phyloP scores from a whole-genome alignment of 768 basidiomycete species.

The Hypholoma sublateritium region DNA sequence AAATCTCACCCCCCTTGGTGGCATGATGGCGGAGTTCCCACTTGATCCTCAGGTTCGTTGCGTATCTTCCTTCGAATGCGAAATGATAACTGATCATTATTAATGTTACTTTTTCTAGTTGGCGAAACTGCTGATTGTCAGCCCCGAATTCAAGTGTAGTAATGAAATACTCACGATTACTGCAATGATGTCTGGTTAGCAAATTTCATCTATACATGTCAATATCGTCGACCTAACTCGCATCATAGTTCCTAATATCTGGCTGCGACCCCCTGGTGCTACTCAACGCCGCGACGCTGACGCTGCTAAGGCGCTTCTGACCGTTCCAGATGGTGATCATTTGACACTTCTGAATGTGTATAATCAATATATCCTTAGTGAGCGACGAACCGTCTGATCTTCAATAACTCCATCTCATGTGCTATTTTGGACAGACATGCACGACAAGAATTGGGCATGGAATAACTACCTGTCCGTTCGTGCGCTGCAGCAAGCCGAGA shows the following conservation, averaged over 20 bases:
- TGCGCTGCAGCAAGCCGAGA: conserved; percentile 87
- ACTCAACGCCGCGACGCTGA: conserved; percentile 90
- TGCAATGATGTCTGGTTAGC: conserved; percentile 90
- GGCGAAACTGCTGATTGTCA: conserved; percentile 91
- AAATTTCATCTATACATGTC: not conserved
- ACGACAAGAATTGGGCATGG: conserved; percentile 90
- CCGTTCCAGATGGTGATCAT: conserved; percentile 96
- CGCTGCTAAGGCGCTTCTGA: conserved; percentile 83
- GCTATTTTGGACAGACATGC: conserved; percentile 45
- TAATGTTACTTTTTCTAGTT: conserved; percentile 42
- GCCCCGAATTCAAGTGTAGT: conserved; percentile 94
- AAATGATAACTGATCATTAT: not conserved
- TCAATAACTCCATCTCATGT: not conserved
- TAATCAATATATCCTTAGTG: conserved; percentile 87
- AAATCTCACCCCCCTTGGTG: conserved; percentile 81
- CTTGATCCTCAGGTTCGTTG: conserved; percentile 87
- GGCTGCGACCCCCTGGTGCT: conserved; percentile 72
- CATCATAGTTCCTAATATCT: conserved; percentile 82
- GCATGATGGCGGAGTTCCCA: conserved; percentile 97
- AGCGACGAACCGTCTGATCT: conserved; percentile 17
- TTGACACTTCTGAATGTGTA: conserved; percentile 93
- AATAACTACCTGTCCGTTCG: conserved; percentile 82
- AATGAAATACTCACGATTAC: conserved; percentile 95
- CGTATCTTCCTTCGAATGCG: not conserved
- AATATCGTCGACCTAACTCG: not conserved